phyloP scores from a whole-genome alignment of 495 filamentous ascomycete species.

The Ramalina intermedia region DNA sequence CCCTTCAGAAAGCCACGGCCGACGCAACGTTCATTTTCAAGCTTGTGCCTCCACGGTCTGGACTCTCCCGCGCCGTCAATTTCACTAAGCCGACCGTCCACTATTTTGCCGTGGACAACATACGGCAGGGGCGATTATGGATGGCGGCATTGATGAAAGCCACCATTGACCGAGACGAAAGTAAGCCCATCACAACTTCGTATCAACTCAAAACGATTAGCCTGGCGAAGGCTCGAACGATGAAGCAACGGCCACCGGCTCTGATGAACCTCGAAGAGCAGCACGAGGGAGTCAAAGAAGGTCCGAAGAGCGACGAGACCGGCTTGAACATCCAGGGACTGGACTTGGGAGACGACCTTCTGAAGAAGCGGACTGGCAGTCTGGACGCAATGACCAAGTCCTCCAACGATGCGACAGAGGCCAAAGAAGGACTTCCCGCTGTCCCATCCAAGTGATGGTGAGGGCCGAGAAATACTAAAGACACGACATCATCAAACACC shows the following conservation, averaged over 20 bases:
- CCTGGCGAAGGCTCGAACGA: conserved; percentile 64
- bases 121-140: conserved; percentile 81
- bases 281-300: conserved; percentile 20
- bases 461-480: too few species aligned
- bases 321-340: conserved; percentile 19
- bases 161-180: conserved; percentile 88
- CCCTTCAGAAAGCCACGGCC: conserved; percentile 16
- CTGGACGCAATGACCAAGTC: conserved; percentile 3
- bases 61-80: conserved; percentile 80
- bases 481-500: too few species aligned
- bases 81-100: conserved; percentile 96
- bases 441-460: too few species aligned
- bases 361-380: conserved; percentile 10
- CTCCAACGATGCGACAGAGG: not conserved
- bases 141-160: conserved; percentile 99
- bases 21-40: conserved; percentile 92
- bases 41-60: conserved; percentile 76
- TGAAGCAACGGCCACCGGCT: conserved; percentile 77
- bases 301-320: conserved; percentile 14
- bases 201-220: conserved; percentile 92
- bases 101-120: conserved; percentile 89
- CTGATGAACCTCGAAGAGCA: conserved; percentile 59
- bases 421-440: not conserved
- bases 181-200: conserved; percentile 63
- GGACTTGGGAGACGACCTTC: conserved; percentile 7